phyloP scores from a whole-genome alignment of 139 green algal genomes.

The Zygnema cylindricum region DNA sequence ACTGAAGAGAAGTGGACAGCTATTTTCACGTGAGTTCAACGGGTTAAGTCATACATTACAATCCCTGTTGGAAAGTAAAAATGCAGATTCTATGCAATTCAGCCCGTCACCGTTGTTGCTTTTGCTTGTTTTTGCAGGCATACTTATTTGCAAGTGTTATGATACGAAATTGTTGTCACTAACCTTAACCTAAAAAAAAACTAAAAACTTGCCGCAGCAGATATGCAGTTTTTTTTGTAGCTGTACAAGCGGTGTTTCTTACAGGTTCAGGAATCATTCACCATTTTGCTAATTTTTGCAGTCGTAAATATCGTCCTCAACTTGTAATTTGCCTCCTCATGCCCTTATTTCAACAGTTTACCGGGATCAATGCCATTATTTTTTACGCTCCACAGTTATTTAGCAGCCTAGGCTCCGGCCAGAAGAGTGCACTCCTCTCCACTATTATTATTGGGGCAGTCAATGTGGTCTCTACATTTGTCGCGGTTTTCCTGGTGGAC shows the following conservation, averaged over 20 bases:
- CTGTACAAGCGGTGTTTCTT: too few relatives aligned
- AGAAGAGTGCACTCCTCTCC: conserved; percentile 64
- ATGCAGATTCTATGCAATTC: too few relatives aligned
- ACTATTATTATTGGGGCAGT: conserved; percentile 70
- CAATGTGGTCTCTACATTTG: conserved; percentile 70
- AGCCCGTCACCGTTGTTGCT: too few relatives aligned
- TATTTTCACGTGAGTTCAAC: neutral
- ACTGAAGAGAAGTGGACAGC: conserved; percentile 45
- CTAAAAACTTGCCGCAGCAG: too few relatives aligned
- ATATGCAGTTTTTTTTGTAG: too few relatives aligned
- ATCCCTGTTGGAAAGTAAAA: neutral
- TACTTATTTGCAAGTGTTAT: too few relatives aligned
- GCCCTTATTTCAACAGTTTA: conserved; percentile 74
- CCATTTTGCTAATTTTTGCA: too few relatives aligned
- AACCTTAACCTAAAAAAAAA: neutral
- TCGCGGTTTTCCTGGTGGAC: conserved; percentile 72
- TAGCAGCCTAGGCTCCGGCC: conserved; percentile 62
- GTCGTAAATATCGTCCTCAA: conserved; percentile 65
- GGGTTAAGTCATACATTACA: too few relatives aligned
- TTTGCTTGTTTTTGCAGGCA: too few relatives aligned
- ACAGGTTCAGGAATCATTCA: too few relatives aligned
- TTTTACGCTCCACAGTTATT: conserved; percentile 72
- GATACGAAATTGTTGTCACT: neutral
- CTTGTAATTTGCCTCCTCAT: conserved; percentile 69
- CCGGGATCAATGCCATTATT: conserved; percentile 72